Evolutionary conservation across 2,329 filamentous ascomycete genomes (phyloP).

Genomic region (Colletotrichum tabaci): DNA sequence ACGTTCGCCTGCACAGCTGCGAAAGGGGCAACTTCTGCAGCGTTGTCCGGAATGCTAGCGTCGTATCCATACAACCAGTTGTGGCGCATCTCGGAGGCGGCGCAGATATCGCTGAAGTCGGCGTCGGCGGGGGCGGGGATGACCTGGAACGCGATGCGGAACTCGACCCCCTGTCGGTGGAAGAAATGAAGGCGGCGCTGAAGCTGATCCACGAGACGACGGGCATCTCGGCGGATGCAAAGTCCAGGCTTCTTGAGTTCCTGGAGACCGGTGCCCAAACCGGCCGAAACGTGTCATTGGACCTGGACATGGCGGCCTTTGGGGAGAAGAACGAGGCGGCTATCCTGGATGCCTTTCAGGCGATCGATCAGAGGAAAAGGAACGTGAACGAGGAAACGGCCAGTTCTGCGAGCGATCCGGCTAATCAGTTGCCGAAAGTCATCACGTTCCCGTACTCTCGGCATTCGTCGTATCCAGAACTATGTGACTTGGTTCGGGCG

Average conservation of each 20-base stretch:
- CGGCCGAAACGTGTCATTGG: slow-evolving; percentile 53
- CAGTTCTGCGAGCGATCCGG: not conserved
- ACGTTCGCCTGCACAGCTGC: slow-evolving; percentile 85
- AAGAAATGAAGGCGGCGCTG: slow-evolving; percentile 66
- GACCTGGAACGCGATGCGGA: slow-evolving; percentile 80
- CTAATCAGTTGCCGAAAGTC: slow-evolving; percentile 52
- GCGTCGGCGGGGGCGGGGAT: slow-evolving; percentile 83
- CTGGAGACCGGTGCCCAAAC: slow-evolving; percentile 41
- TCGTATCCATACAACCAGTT: slow-evolving; percentile 85
- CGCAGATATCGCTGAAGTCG: slow-evolving; percentile 78
- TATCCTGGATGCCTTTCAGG: slow-evolving; percentile 45
- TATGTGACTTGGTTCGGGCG: slow-evolving; percentile 77
- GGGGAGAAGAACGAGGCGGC: slow-evolving; percentile 49
- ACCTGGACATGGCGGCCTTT: slow-evolving; percentile 49
- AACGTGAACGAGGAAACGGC: slow-evolving; percentile 20
- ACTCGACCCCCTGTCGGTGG: slow-evolving; percentile 71
- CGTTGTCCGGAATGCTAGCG: slow-evolving; percentile 60
- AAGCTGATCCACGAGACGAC: slow-evolving; percentile 48
- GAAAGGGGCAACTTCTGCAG: slow-evolving; percentile 79
- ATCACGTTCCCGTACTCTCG: slow-evolving; percentile 87
- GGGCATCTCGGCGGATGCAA: slow-evolving; percentile 44
- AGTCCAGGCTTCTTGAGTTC: slow-evolving; percentile 35
- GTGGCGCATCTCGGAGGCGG: slow-evolving; percentile 75
- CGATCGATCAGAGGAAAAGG: slow-evolving; percentile 45
- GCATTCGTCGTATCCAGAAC: slow-evolving; percentile 88